A percentile compares a stretch with the other conserved stretches of the same genome.
These are phyloP conservation scores for Scheffersomyces amazonensis DNA, from an alignment of 805 yeast species.

Conservation along the genomic window DNA sequence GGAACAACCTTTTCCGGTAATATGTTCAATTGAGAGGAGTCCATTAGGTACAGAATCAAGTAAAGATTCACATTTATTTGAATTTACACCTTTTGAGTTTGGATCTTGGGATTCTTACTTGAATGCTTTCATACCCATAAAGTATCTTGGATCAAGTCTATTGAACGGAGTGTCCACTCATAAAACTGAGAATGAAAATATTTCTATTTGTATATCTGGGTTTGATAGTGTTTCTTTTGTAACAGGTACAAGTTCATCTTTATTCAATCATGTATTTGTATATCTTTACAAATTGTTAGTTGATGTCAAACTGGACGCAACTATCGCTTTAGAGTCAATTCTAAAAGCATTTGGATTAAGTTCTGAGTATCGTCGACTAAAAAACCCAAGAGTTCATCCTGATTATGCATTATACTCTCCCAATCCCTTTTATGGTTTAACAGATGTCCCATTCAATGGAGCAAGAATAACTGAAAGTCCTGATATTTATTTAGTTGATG, in stretches of 20 bases:
- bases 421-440: slow-evolving; percentile 50
- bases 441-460: slow-evolving; percentile 2
- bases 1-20: slow-evolving; percentile 50
- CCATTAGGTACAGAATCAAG: slow-evolving; percentile 17
- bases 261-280: slow-evolving; percentile 54
- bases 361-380: slow-evolving; percentile 17
- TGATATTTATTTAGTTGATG: slow-evolving; percentile 38
- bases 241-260: slow-evolving; percentile 61
- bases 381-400: slow-evolving; percentile 38
- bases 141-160: slow-evolving; percentile 51
- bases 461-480: slow-evolving; percentile 9
- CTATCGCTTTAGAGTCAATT: slow-evolving; percentile 33
- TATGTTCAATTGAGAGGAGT: slow-evolving; percentile 38
- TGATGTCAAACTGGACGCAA: slow-evolving; percentile 28
- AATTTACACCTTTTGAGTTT: slow-evolving; percentile 63
- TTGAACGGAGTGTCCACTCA: slow-evolving; percentile 38
- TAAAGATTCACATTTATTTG: slow-evolving; percentile 45
- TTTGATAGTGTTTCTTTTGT: slow-evolving; percentile 60
- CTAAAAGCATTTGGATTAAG: slow-evolving; percentile 45
- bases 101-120: slow-evolving; percentile 61
- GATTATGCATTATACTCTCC: slow-evolving; percentile 63
- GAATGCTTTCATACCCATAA: slow-evolving; percentile 46
- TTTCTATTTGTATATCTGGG: slow-evolving; percentile 44
- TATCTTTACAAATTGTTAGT: slow-evolving; percentile 42
- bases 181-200: slow-evolving; percentile 16